Conservation (phyloP, 768 basidiomycete genomes). For the Mycena kentingensis region DNA sequence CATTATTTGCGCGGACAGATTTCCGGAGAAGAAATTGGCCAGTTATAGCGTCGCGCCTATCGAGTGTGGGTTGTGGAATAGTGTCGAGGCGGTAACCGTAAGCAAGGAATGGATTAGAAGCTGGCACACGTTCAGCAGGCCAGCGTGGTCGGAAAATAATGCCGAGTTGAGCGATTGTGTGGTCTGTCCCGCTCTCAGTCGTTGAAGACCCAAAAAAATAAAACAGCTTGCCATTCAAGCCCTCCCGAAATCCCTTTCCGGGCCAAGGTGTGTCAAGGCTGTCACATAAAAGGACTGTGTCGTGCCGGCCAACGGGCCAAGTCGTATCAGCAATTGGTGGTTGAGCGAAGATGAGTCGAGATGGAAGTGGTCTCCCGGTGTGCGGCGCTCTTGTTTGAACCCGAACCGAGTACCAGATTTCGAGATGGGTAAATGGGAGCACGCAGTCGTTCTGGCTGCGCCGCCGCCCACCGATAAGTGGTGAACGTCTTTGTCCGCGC, state of each 20-base stretch:
- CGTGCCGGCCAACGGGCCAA: no score
- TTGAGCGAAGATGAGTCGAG: constrained; percentile 24
- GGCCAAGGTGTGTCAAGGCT: constrained; percentile 19
- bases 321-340: no score
- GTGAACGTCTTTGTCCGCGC: not conserved
- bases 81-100: no score
- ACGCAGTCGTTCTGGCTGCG: not conserved
- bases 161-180: no score
- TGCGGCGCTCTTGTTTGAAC: constrained; percentile 30
- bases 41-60: no score
- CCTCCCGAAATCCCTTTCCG: constrained; percentile 12
- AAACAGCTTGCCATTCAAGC: constrained; percentile 17
- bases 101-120: no score
- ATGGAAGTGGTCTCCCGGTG: constrained; percentile 19
- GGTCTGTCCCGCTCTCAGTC: constrained; percentile 7
- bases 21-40: no score
- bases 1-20: no score
- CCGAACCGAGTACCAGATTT: constrained; percentile 30
- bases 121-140: no score
- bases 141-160: no score
- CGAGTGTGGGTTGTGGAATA: no score
- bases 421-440: constrained; percentile 25
- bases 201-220: constrained; percentile 16
- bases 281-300: constrained; percentile 17
- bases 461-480: no score